phyloP scores from a whole-genome alignment of 768 basidiomycete genomes.

The Mycena maculata region DNA sequence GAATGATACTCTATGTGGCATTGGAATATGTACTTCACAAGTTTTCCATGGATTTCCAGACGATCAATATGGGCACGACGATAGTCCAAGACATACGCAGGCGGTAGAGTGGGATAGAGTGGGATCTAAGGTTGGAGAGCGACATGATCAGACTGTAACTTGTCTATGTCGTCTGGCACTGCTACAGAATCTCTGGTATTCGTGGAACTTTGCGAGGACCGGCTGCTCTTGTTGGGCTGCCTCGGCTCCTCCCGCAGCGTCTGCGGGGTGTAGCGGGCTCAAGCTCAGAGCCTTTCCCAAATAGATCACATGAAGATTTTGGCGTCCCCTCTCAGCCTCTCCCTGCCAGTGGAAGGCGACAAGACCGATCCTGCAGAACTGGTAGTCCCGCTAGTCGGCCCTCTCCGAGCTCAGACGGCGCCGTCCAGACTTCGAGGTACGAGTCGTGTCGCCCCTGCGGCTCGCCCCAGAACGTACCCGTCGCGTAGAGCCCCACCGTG shows the following conservation, averaged over 20 bases:
- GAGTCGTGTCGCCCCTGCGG: conserved; percentile 68
- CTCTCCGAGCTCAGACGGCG: conserved; percentile 62
- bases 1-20: too few relatives aligned
- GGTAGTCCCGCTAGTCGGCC: conserved; percentile 69
- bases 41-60: too few relatives aligned
- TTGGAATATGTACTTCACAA: too few relatives aligned
- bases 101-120: too few relatives aligned
- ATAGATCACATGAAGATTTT: not conserved
- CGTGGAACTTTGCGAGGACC: conserved; percentile 2
- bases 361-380: conserved; percentile 44
- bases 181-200: too few relatives aligned
- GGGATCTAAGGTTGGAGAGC: too few relatives aligned
- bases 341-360: not conserved
- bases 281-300: not conserved
- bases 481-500: conserved; percentile 68
- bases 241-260: conserved; percentile 1
- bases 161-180: too few relatives aligned
- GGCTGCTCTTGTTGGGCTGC: conserved; percentile 7
- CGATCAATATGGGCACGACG: too few relatives aligned
- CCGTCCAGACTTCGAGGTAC: conserved; percentile 74
- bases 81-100: too few relatives aligned
- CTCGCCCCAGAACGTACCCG: conserved; percentile 62
- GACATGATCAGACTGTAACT: too few relatives aligned
- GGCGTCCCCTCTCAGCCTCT: not conserved
- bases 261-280: not conserved